Base-by-base conservation (phyloP, 352 stramenopile species). In the Phytopythium kandeliae region DNA sequence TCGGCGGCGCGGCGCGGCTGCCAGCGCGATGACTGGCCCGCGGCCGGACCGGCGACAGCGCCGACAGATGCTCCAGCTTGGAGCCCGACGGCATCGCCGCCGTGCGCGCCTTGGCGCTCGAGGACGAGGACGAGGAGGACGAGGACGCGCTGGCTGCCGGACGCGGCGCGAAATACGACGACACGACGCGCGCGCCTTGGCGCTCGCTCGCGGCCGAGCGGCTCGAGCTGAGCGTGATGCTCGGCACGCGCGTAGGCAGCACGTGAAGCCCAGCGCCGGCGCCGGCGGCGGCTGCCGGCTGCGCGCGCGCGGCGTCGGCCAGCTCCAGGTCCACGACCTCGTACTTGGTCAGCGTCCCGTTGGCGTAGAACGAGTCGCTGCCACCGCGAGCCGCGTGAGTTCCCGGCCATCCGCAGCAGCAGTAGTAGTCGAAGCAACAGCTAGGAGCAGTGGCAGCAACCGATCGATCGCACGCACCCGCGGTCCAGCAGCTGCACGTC, bases 331-430 rank as follows among this genome's bases (percentile, higher is more conserved):
- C 74, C 22, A 93, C 61, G 12, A 93, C 78, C 42, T 86, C 69
- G 63, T 94, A 94, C 69, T 94, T 92, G 41, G 76, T 87, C 25
- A 93, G 60, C 47, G 83, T 91, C 3, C 83, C 83, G 48, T 90
- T 91, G 38, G 78, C 80, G 62, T 89, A 92, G 43, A 93, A 93
- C 31, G 72, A 58, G 62, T 93, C 83, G 2, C 69, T 82, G n/a
- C n/a, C n/a, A n/a, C n/a, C n/a, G n/a, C n/a, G n/a, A n/a, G n/a
- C n/a, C n/a, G n/a, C n/a, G n/a, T n/a, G n/a, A n/a, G n/a, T n/a
- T n/a, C n/a, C n/a, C n/a, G n/a, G n/a, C n/a, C n/a, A n/a, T n/a
- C n/a, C n/a, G n/a, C n/a, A n/a, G n/a, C n/a, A n/a, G n/a, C n/a
- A n/a, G n/a, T n/a, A n/a, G n/a, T n/a, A n/a, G n/a, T n/a, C n/a